Base-by-base conservation (phyloP, 768 basidiomycete species). In the Suillus spraguei region DNA sequence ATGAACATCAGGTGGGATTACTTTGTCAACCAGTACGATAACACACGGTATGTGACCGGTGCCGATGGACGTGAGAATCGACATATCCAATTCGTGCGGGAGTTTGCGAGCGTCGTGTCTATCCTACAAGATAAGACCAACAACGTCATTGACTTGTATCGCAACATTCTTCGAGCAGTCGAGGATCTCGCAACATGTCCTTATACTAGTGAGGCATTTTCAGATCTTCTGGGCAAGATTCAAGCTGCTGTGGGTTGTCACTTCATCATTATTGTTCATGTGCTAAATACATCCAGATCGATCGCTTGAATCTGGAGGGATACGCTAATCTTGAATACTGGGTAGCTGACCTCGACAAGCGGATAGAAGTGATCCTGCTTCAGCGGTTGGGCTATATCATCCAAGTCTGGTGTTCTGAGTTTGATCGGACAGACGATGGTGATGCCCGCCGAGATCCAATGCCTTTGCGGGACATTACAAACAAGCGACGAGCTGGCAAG, bases 1-100 rank as follows among this genome's bases (percentile, higher is more conserved):
- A 97, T 99, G 91, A 86, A 85, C 70, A 92, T 97, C 62, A 89
- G 92, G 32, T 99, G 97, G 97, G 97, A 99, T 73, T 85, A 94
- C 77, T 95, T 98, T 70, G 91, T 98, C 69, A 97, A 92, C 71
- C 92, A 95, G 60, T 99, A 94, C 72, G 95, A 97, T 67, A 85
- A 90, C 5, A 83, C 87, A 17, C 83, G 94, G 63, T 93, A 89
- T 72, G 83, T 91, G 8, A 80, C 90, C 0, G 81, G 83, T 54
- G 80, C 87, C n/a, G 93, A 95, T 68, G 89, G 87, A 14, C 82
- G 77, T 46, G 95, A 97, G 71, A 95, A 89, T 71, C 83, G 94
- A 65, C 97, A 98, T 71, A 88, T 97, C 32, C 90, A 94, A 64
- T 98, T 95, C 67, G 96, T 99, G 11, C 85, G 95, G 62, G 96